Evolutionary conservation across 148 eudicot genomes (phyloP), one percentile per base, ranked within the genome.

Genomic region (Nepenthes mirabilis): DNA sequence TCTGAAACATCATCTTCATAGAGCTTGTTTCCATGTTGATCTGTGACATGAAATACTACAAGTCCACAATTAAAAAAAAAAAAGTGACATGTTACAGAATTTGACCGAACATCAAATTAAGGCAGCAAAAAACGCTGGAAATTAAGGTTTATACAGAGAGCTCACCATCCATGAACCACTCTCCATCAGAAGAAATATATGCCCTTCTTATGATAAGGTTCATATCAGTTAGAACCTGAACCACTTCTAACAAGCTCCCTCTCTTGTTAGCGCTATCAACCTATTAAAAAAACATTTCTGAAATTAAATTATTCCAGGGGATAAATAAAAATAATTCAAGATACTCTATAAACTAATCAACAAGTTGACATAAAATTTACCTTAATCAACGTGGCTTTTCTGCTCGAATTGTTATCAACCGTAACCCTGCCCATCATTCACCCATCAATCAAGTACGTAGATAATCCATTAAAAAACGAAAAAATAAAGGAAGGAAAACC

Each of bases 381-480:
- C 95, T 87, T 91, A 45, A 91, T 79, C 82, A 91, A 71, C 64
- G 95, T 87, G 54, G 87, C 69, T n/a, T 81, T 79, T 53, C 66
- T 72, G 66, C 78, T 84, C 14, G 87, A 81, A 32, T 61, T 73
- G 70, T 91, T 91, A 72, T 91, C 97, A 68, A 87, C 84, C 1
- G 90, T 77, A 57, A 87, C 97, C 82, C 97, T 90, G 74, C 69
- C 34, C 61, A 66, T 32, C 59, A 53, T 14, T 13, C 37, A 57
- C 32, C 1, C 33, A 35, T 2, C 36, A 52, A 43, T 11, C 45
- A 62, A 58, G 47, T 40, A 48, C 50, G 23, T 33, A 56, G 52
- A 23, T 23, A 23, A 23, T 23, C 23, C 23, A 23, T 23, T 23
- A 23, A 23, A 23, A 23, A 23, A 23, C 23, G 23, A 23, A 23